These are phyloP conservation scores for Curvularia lunata DNA, from an alignment of 2,329 filamentous ascomycete genomes.

Conservation along the genomic window DNA sequence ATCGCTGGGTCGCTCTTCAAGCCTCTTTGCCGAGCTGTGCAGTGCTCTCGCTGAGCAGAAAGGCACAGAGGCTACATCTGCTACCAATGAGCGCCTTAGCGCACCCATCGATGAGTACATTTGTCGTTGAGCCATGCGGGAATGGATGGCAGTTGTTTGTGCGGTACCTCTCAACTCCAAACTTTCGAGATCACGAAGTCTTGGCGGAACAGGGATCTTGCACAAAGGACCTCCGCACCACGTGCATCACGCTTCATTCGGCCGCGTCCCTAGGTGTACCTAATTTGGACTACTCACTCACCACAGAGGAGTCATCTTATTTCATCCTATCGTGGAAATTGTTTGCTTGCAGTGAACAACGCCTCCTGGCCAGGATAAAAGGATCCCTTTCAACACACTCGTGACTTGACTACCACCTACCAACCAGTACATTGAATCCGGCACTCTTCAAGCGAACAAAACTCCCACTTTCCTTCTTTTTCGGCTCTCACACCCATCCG, in stretches of 20 bases:
- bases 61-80: slow-evolving; percentile 26
- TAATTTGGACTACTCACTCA: not conserved
- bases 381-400: not conserved
- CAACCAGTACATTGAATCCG: not conserved
- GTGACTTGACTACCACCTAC: not conserved
- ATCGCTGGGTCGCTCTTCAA: slow-evolving; percentile 32
- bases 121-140: slow-evolving; percentile 45
- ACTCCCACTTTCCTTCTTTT: not conserved
- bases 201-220: slow-evolving; percentile 38
- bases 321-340: slow-evolving; percentile 2
- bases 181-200: slow-evolving; percentile 38
- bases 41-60: slow-evolving; percentile 35
- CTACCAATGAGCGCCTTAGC: slow-evolving; percentile 31
- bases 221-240: slow-evolving; percentile 9
- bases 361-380: not conserved
- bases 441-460: not conserved
- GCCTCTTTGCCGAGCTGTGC: slow-evolving; percentile 33
- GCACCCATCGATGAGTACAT: slow-evolving; percentile 45
- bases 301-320: slow-evolving; percentile 1
- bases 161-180: slow-evolving; percentile 24
- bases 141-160: slow-evolving; percentile 23
- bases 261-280: not conserved
- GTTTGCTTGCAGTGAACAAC: not conserved
- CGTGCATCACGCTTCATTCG: slow-evolving; percentile 19
- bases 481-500: too few species aligned